Evolutionary conservation across 345 rosid species (phyloP), one percentile per base, ranked within the genome.

Genomic region (Mallotus nudiflorus): DNA sequence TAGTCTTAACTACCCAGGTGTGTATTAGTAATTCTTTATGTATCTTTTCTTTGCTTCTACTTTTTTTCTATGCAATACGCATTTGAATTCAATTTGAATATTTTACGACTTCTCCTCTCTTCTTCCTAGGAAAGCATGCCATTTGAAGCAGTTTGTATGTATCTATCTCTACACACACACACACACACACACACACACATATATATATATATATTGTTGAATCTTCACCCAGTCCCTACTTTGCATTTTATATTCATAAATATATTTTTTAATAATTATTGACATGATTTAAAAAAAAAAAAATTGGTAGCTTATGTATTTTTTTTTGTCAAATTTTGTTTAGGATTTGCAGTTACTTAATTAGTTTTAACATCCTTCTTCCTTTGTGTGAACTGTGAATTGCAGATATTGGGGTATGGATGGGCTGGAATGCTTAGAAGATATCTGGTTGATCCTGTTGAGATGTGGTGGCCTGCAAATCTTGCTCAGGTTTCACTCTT

Each of bases 401-500:
- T 79, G 75, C 80, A 94, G 99, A 56, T 96, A 31, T 51, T 96
- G 81, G 99, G 99, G 5, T 96, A 96, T 72, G 99, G 99, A 29
- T 96, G 99, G 99, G 99, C 99, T 74, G 99, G 99, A 46, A 86
- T 96, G 86, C 78, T 96, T 18, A 88, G 97, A 86, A 91, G 87
- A 87, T 96, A 90, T 79, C 68, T 96, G 72, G 99, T 96, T 67
- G 91, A 96, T 82, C 99, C 99, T 35, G 94, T 82, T 10, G 98
- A 96, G 73, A 96, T 96, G 99, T 96, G 99, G 99, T 96, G 99
- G 99, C 99, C 99, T 50, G 65, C 99, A 2, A 96, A 92, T 66
- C 94, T 96, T 65, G 99, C 99, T 72, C 99, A 96, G 78, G 99
- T 96, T 77, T 92, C 99, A 70, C 85, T 96, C 15, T 96, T 96